Conservation (phyloP, 1,284 basidiomycete genomes). For the Trichosporon sp. region DNA sequence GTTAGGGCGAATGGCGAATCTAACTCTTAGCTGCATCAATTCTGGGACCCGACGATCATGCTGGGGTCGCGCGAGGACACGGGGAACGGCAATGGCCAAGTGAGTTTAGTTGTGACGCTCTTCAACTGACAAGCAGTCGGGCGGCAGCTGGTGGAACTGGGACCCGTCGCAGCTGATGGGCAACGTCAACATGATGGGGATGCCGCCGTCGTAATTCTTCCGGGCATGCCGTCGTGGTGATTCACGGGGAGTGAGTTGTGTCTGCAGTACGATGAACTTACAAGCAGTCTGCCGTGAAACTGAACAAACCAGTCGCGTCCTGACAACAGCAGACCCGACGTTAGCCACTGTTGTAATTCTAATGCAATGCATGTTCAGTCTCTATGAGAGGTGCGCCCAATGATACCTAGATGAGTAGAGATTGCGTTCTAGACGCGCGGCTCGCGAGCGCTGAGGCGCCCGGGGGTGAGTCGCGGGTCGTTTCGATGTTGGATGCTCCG, state of each 20-base stretch:
- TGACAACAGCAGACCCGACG: no score
- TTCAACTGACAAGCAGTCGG: background rate
- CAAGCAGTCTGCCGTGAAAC: no score
- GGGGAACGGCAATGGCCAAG: background rate
- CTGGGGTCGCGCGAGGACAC: slow-evolving; percentile 14
- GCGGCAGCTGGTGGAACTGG: slow-evolving; percentile 13
- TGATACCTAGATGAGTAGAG: background rate
- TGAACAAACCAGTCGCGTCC: no score
- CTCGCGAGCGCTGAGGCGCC: background rate
- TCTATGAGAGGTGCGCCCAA: background rate
- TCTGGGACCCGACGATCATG: slow-evolving; percentile 33
- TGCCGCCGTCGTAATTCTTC: background rate
- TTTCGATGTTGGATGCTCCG: background rate
- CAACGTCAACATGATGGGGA: background rate
- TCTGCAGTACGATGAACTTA: no score
- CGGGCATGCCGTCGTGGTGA: background rate
- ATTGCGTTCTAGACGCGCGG: background rate
- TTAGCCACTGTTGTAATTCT: slow-evolving; percentile 4
- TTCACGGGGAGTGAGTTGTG: no score
- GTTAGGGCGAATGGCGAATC: background rate
- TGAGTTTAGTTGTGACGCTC: background rate
- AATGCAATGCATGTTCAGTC: slow-evolving; percentile 5
- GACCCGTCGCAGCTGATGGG: background rate
- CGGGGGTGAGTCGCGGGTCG: background rate
- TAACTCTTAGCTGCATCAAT: slow-evolving; percentile 38